Conservation (phyloP, 495 filamentous ascomycete species). For the Penicillium antarcticum region DNA sequence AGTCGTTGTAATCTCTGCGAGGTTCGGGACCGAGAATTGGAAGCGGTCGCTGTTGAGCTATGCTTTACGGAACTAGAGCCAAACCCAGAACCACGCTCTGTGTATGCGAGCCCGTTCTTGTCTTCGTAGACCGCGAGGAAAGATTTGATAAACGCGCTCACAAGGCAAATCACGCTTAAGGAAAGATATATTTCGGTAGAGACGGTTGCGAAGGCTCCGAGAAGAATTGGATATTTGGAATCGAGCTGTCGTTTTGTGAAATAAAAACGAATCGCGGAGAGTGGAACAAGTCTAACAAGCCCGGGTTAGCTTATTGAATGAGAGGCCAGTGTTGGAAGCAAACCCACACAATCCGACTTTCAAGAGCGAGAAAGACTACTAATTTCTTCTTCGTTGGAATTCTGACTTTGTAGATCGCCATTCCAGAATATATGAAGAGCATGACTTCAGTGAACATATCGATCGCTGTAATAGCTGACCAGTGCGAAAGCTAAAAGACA, state of each 20-base stretch:
- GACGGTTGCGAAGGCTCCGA: conserved; percentile 21
- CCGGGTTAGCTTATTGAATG: not conserved
- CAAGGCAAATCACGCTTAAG: conserved; percentile 20
- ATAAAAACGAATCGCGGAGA: conserved; percentile 20
- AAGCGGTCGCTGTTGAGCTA: not conserved
- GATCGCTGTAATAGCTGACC: conserved; percentile 21
- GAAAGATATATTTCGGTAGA: conserved; percentile 25
- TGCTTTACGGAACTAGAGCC: conserved; percentile 1
- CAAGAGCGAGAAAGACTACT: conserved; percentile 16
- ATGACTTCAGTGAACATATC: conserved; percentile 23
- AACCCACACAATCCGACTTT: conserved; percentile 24
- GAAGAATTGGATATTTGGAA: conserved; percentile 16
- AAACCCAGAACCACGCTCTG: conserved; percentile 8
- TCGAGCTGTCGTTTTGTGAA: conserved; percentile 17
- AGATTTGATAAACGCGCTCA: conserved; percentile 31
- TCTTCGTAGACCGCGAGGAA: conserved; percentile 40
- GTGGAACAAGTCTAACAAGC: conserved; percentile 20
- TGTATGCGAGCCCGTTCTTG: conserved; percentile 29
- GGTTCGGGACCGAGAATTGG: not conserved
- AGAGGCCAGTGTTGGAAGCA: not conserved
- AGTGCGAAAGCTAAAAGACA: conserved; percentile 17
- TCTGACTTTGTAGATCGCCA: conserved; percentile 16
- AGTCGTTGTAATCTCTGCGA: conserved; percentile 1
- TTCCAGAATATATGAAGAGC: conserved; percentile 14
- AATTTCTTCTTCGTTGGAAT: conserved; percentile 16